Base-by-base conservation (phyloP, 2,329 filamentous ascomycete genomes). In the Hypoxylon sp. region DNA sequence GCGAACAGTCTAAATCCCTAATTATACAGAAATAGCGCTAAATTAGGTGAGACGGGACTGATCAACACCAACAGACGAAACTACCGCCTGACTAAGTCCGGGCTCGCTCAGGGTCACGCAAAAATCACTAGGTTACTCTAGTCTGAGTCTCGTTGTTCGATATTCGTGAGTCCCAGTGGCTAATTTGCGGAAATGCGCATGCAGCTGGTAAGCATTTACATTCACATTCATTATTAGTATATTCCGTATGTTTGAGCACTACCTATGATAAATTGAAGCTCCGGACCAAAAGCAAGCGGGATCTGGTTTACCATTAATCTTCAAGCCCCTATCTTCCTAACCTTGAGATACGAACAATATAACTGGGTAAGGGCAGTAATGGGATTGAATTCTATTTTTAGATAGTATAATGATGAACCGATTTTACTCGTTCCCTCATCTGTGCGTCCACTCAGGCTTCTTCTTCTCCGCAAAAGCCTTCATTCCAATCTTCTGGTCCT, bases 401-500 rank as follows among this genome's bases (percentile, higher is more conserved):
- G n/a, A 19, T n/a, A 13, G 1, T 6, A 19, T 7, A n/a, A 6
- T 10, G 37, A 41, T 1, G 22, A 3, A 5, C n/a, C 6, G 1
- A 19, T 8, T 7, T 7, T 10, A 10, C 22, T 24, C 34, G 3
- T 8, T 13, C 17, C 11, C 11, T 69, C 85, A 96, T 76, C 92
- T 88, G 77, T 97, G 84, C 65, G 85, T 89, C 94, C 95, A 99
- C 77, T 95, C 89, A 0, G 95, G 82, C 85, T 96, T 96, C 82
- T 91, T 88, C 88, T 98, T 98, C 80, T 94, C 91, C 1, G 92
- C 91, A 84, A 99, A 99, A 11, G 95, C 95, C 77, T 89, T 89
- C 95, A 98, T 89, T 78, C 93, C 94, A 77, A 97, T 92, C 85
- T 98, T 99, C 81, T 99, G 95, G 79, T 99, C 95, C 80, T 92